phyloP scores from a whole-genome alignment of 306 rosid species.

The Quercus alba region DNA sequence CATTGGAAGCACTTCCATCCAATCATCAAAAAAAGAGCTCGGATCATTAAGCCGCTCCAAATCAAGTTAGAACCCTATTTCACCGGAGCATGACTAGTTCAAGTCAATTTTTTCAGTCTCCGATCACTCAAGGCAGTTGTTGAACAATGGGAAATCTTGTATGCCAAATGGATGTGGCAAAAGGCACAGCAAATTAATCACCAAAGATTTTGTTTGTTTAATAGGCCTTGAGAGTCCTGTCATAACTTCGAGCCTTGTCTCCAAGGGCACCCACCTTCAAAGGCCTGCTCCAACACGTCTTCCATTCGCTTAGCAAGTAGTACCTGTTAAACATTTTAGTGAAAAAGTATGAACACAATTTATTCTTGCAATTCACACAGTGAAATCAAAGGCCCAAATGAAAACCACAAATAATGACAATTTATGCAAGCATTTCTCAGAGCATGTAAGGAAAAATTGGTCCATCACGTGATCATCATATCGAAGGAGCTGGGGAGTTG shows the following conservation, averaged over 20 bases:
- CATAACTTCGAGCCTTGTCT: conserved; percentile 65
- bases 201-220: not conserved
- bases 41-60: not conserved
- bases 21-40: not conserved
- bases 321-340: conserved; percentile 31
- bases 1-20: not conserved
- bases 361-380: not conserved
- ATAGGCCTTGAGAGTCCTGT: conserved; percentile 21
- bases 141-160: not conserved
- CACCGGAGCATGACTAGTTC: not conserved
- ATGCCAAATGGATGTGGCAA: not conserved
- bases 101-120: not conserved
- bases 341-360: not conserved
- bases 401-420: not conserved
- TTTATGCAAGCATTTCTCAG: not conserved
- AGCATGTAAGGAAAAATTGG: not conserved
- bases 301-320: conserved; percentile 74
- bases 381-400: not conserved
- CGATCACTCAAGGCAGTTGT: not conserved
- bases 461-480: not conserved
- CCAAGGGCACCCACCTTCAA: conserved; percentile 87
- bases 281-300: conserved; percentile 76
- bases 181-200: not conserved
- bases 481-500: not conserved
- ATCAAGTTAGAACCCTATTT: not conserved